Evolutionary conservation across 1,139 yeast genomes (phyloP).

Genomic region (Pichia sp.): DNA sequence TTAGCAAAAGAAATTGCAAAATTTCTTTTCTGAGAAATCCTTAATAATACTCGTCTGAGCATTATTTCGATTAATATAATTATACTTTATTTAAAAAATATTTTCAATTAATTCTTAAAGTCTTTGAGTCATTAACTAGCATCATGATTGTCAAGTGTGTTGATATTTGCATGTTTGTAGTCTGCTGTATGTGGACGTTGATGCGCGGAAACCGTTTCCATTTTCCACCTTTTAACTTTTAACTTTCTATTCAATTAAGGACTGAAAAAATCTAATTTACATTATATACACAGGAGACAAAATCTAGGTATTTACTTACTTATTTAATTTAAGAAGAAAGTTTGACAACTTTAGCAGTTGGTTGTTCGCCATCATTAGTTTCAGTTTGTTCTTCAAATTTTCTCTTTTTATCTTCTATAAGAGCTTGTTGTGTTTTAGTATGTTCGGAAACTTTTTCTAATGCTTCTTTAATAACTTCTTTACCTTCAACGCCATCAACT

Average conservation of each 20-base stretch:
- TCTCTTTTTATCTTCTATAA: constrained; percentile 11
- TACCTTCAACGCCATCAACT: constrained; percentile 61
- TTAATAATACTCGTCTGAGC: not conserved
- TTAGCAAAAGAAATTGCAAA: not conserved
- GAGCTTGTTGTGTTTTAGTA: constrained; percentile 9
- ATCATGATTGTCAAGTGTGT: too few species aligned
- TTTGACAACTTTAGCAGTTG: constrained; percentile 1
- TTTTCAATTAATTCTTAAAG: too few species aligned
- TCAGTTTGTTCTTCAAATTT: not conserved
- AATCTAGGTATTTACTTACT: too few species aligned
- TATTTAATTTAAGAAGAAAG: not conserved
- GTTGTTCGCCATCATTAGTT: not conserved
- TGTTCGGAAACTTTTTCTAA: constrained; percentile 16
- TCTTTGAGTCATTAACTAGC: too few species aligned
- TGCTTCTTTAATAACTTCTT: constrained; percentile 34
- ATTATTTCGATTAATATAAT: not conserved
- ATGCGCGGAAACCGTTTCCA: too few species aligned
- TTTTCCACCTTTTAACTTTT: too few species aligned
- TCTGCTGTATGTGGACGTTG: too few species aligned
- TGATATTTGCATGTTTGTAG: too few species aligned
- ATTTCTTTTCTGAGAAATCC: not conserved
- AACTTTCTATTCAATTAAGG: too few species aligned
- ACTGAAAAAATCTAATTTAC: too few species aligned
- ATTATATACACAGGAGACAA: too few species aligned
- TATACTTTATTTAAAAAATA: too few species aligned